Evolutionary conservation across 1,284 basidiomycete species (phyloP).

Genomic region (Blastosporella zonata): DNA sequence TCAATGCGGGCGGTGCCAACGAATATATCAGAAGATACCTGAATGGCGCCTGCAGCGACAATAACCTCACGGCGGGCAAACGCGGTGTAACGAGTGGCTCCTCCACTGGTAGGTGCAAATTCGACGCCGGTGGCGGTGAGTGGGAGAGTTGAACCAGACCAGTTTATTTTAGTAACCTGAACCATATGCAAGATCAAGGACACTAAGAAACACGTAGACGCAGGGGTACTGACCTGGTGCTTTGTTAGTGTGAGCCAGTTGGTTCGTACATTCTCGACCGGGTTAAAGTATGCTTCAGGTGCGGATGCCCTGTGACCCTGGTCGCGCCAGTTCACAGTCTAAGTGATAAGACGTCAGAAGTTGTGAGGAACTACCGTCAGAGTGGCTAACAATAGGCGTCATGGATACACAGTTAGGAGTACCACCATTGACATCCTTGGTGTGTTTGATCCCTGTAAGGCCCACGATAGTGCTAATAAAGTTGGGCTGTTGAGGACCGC

Average conservation of each 20-base stretch:
- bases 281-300: slow-evolving; percentile 29
- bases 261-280: slow-evolving; percentile 26
- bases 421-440: slow-evolving; percentile 54
- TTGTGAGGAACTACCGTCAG: slow-evolving; percentile 14
- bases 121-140: slow-evolving; percentile 30
- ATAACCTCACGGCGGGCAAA: slow-evolving; percentile 29
- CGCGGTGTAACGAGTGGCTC: slow-evolving; percentile 25
- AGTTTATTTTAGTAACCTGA: slow-evolving; percentile 32
- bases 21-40: slow-evolving; percentile 30
- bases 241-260: slow-evolving; percentile 31
- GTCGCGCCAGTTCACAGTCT: slow-evolving; percentile 31
- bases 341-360: slow-evolving; percentile 27
- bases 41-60: slow-evolving; percentile 31
- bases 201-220: not conserved
- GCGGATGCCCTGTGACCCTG: slow-evolving; percentile 30
- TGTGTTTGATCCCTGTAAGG: slow-evolving; percentile 45
- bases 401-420: slow-evolving; percentile 54
- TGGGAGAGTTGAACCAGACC: slow-evolving; percentile 24
- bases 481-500: slow-evolving; percentile 55
- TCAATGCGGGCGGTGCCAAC: slow-evolving; percentile 3
- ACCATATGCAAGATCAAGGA: not conserved
- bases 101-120: slow-evolving; percentile 27
- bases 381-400: slow-evolving; percentile 44
- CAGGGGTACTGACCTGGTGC: slow-evolving; percentile 24
- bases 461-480: slow-evolving; percentile 49